Evolutionary conservation across 2,329 filamentous ascomycete species (phyloP), one percentile per base, ranked within the genome.

Genomic region (Tricladium varicosporioides): DNA sequence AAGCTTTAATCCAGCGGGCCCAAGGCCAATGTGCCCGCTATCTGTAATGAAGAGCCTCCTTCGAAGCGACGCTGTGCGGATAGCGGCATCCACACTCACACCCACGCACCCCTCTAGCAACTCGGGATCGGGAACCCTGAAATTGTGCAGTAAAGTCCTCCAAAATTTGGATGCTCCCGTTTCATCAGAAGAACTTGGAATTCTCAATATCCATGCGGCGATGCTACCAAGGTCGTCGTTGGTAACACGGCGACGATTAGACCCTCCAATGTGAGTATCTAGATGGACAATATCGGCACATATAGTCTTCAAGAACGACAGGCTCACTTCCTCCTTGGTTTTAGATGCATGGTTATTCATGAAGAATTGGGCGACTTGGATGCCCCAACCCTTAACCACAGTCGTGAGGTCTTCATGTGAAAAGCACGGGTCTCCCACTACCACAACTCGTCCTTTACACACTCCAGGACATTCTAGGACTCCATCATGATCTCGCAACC

Each of bases 1-100:
- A 11, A 7, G 13, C 7, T 31, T 9, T n/a, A 48, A 36, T 10
- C 31, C 51, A 11, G n/a, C 11, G 3, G 60, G 57, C 2, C 57
- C 57, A 43, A 56, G 40, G 19, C 57, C 60, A 5, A 61, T 53
- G 32, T 56, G 52, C 4, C 57, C 60, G 1, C 14, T 51, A 1
- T 53, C 14, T 7, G 60, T 62, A 33, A 62, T 32, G 11, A 62
- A 59, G 13, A 62, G 46, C 4, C 40, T 14, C 9, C 54, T 47
- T 13, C 51, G 58, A 18, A 51, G 15, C n/a, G 32, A 43, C 22
- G 48, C 48, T 13, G 18, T 14, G 1, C 33, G 11, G 5, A 51
- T 27, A n/a, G 48, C 33, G 13, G 5, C 18, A n/a, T 51, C 13
- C 22, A 43, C n/a, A 16, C 11, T n/a, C 36, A n/a, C 11, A 40